phyloP scores from a whole-genome alignment of 345 rosid genomes.

The Geranium rotundifolium region DNA sequence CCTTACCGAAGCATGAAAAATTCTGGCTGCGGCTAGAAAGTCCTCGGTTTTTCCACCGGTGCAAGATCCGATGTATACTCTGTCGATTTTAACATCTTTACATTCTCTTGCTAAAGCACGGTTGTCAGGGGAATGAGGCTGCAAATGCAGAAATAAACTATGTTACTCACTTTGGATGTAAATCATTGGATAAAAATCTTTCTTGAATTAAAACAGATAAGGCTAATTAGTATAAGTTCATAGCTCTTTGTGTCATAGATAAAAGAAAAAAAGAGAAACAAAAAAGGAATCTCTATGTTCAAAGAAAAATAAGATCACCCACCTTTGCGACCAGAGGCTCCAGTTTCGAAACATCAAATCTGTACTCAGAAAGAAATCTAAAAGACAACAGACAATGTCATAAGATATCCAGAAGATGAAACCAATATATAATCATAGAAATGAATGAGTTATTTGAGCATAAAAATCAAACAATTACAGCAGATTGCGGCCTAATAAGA shows the following conservation, averaged over 20 bases:
- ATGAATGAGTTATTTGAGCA: neutral
- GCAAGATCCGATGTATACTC: constrained; percentile 97
- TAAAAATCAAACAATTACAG: neutral
- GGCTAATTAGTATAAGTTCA: neutral
- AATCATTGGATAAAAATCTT: too few relatives aligned
- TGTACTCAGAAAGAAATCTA: constrained; percentile 74
- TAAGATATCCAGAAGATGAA: constrained; percentile 5
- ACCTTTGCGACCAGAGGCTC: constrained; percentile 99
- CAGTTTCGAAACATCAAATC: constrained; percentile 76
- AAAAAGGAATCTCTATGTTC: too few relatives aligned
- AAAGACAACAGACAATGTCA: constrained; percentile 6
- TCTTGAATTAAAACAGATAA: too few relatives aligned
- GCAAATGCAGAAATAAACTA: constrained; percentile 13
- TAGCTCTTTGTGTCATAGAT: too few relatives aligned
- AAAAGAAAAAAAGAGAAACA: too few relatives aligned
- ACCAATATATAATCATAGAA: neutral
- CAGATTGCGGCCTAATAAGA: too few relatives aligned
- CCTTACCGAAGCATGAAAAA: constrained; percentile 72
- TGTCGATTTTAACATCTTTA: constrained; percentile 94
- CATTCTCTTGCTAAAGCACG: constrained; percentile 97
- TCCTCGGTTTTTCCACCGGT: constrained; percentile 96
- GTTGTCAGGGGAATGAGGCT: constrained; percentile 99
- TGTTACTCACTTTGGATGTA: too few relatives aligned
- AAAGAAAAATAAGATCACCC: constrained; percentile 8
- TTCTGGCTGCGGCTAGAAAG: constrained; percentile 89